These are phyloP conservation scores for Crithidia thermophila DNA, from an alignment of 208 protist species.

Conservation along the genomic window DNA sequence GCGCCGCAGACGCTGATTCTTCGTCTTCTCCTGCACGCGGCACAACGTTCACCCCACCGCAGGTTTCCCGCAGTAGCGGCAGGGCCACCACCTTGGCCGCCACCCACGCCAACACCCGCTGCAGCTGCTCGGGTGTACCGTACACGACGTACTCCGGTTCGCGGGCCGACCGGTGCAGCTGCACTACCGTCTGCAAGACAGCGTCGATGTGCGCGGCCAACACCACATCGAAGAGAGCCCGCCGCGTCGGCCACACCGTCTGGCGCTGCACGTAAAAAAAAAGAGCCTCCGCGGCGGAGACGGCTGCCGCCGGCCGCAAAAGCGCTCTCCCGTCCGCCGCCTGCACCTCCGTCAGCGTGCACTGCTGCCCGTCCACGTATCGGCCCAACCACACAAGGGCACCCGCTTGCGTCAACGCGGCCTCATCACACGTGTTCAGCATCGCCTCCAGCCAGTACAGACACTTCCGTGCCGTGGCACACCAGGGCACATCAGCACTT, in stretches of 20 bases:
- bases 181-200: constrained; percentile 5
- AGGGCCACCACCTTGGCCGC: constrained; percentile 8
- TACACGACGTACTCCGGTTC: constrained; percentile 23
- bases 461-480: constrained; percentile 16
- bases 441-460: constrained; percentile 31
- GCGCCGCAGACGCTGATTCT: neutral
- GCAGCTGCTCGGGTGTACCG: constrained; percentile 26
- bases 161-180: constrained; percentile 11
- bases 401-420: constrained; percentile 2
- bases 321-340: neutral
- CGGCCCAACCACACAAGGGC: neutral
- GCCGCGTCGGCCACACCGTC: neutral
- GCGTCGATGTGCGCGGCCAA: constrained; percentile 21
- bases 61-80: neutral
- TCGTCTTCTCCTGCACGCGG: no score
- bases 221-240: constrained; percentile 12
- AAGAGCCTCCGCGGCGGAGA: neutral
- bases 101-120: constrained; percentile 22
- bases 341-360: neutral
- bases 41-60: no score
- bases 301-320: neutral
- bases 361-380: neutral
- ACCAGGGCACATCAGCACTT: neutral
- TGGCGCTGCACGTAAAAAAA: constrained; percentile 7
- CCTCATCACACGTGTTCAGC: constrained; percentile 21